A percentile compares a stretch with the other conserved stretches of the same genome.
These are phyloP conservation scores for Arthroderma uncinatum DNA, from an alignment of 2,329 filamentous ascomycete genomes.

Conservation along the genomic window DNA sequence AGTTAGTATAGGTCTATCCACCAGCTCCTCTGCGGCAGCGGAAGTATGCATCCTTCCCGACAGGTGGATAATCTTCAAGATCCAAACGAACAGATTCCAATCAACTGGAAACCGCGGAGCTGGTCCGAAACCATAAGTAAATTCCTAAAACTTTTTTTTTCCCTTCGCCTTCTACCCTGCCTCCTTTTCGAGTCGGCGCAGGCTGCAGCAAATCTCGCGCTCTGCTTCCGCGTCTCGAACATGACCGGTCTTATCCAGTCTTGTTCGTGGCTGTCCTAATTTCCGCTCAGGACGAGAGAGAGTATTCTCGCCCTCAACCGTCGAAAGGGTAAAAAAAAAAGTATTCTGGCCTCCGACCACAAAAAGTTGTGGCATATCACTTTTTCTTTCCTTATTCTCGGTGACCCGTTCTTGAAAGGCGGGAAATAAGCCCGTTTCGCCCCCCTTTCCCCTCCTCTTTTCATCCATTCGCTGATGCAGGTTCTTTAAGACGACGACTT, in stretches of 20 bases:
- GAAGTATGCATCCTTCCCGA: background rate
- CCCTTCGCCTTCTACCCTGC: background rate
- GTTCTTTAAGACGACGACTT: too few relatives aligned
- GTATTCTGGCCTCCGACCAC: background rate
- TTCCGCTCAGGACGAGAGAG: background rate
- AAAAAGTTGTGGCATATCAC: background rate
- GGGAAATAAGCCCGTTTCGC: background rate
- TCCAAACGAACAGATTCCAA: conserved; percentile 1
- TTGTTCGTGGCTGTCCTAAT: background rate
- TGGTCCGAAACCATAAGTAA: conserved; percentile 1
- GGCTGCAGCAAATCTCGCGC: background rate
- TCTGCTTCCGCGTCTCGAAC: background rate
- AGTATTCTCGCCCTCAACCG: background rate
- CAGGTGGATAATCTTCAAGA: background rate
- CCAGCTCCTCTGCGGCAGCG: background rate
- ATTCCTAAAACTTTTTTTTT: background rate
- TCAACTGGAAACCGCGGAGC: conserved; percentile 6
- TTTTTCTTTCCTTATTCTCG: background rate
- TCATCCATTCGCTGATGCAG: background rate
- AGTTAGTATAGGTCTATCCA: background rate
- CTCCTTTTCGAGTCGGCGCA: background rate
- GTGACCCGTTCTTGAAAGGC: background rate
- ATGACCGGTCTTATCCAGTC: background rate
- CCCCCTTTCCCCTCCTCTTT: background rate
- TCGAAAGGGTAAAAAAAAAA: background rate